Evolutionary conservation across 1,284 basidiomycete genomes (phyloP), one percentile per base, ranked within the genome.

Genomic region (Cryptococcus sp.): DNA sequence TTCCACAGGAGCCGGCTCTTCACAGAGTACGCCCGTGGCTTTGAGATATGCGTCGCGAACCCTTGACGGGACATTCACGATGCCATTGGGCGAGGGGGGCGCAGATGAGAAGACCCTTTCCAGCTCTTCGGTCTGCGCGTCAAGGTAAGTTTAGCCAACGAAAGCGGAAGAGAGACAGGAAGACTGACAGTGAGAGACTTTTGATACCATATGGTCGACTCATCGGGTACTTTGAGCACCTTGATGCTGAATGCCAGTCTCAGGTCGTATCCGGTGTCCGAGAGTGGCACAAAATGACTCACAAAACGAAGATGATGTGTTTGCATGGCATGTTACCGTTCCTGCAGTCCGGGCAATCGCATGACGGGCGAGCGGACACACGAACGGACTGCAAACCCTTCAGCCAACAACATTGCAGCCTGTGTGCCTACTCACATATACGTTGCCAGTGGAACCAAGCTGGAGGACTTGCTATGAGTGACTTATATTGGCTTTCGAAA

Each of bases 291-390:
- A 30, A 2, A 13, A 27, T 19, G 3, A 60, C 71, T 59, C 22
- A 75, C 73, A 72, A 71, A 41, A 73, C 64, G 51, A 73, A 75
- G n/a, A 75, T 66, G 50, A 73, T 68, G 52, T 75, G 73, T 53
- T 75, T 73, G 64, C 73, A 75, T 10, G 71, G 71, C 8, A 55
- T 54, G 50, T 72, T 70, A 8, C 70, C 69, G 47, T 70, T 75
- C 19, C 35, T n/a, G 46, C 57, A 65, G 48, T 75, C 73, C 8
- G 73, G 71, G 55, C 73, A 75, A 53, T 75, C 66, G 59, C 73
- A 75, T 19, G 38, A 27, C 2, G 68, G 70, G 2, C 48, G 15
- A 15, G 38, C 35, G 41, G 60, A 64, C 25, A 75, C 67, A 5
- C 35, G 52, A 23, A 72, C 57, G 3, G 67, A 71, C 73, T 75